Conservation (phyloP, 2,329 filamentous ascomycete genomes). For the Clarireedia paspali region DNA sequence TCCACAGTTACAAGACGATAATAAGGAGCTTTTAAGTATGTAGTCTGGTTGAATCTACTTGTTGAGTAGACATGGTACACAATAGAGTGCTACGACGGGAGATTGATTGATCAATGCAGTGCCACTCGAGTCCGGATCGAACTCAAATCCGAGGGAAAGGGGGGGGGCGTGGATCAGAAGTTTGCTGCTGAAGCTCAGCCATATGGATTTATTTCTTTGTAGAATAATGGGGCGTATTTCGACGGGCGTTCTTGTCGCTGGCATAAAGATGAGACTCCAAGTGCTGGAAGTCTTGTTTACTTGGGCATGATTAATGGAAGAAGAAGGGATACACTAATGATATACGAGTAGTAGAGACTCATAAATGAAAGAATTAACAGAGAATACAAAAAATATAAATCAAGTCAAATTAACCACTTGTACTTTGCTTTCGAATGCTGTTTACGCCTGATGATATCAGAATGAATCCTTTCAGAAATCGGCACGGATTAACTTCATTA, state of each 20-base stretch:
- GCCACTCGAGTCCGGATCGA: too few species aligned
- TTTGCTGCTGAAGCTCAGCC: not conserved
- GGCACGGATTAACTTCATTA: not conserved
- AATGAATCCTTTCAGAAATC: not conserved
- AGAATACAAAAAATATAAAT: too few species aligned
- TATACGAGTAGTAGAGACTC: not conserved
- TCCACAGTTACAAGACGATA: not conserved
- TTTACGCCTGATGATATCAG: too few species aligned
- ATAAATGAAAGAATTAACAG: too few species aligned
- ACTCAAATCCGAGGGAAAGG: not conserved
- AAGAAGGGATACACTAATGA: not conserved
- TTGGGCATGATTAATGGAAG: not conserved
- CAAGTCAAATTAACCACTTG: too few species aligned
- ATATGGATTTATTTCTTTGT: not conserved
- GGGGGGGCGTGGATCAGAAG: not conserved
- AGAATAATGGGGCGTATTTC: not conserved
- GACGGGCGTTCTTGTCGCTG: not conserved
- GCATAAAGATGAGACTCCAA: slow-evolving; percentile 17
- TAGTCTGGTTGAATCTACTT: not conserved
- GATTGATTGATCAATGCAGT: not conserved
- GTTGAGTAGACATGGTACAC: not conserved
- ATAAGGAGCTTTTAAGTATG: not conserved
- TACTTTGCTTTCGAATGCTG: too few species aligned
- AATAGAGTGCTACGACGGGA: not conserved
- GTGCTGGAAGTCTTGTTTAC: slow-evolving; percentile 22